Conservation (phyloP, 306 rosid genomes). For the peach (Prunus persica) region Prunus_persica_NCBIv2 NC_034016.1:17482001-17482500, state of each 20-base stretch:
- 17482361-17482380: not conserved
- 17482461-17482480: slow-evolving; percentile 67
- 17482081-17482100: slow-evolving; percentile 1
- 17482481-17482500: slow-evolving; percentile 84
- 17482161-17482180: slow-evolving; percentile 60
- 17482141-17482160: slow-evolving; percentile 70
- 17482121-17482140: slow-evolving; percentile 92
- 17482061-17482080: slow-evolving; percentile 6
- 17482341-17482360: slow-evolving; percentile 17
- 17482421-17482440: slow-evolving; percentile 78
- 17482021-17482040: not conserved
- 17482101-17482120: slow-evolving; percentile 29
- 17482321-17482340: not conserved
- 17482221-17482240: slow-evolving; percentile 68
- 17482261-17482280: slow-evolving; percentile 31
- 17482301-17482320: not conserved
- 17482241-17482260: slow-evolving; percentile 68
- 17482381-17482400: slow-evolving; percentile 17
- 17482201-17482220: slow-evolving; percentile 55
- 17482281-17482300: slow-evolving; percentile 3
- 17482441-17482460: slow-evolving; percentile 66
- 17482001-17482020: not conserved
- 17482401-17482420: slow-evolving; percentile 85
- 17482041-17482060: not conserved
- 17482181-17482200: slow-evolving; percentile 65